phyloP scores from a whole-genome alignment of 1,284 basidiomycete genomes.

The Cryptococcus wingfieldii region DNA sequence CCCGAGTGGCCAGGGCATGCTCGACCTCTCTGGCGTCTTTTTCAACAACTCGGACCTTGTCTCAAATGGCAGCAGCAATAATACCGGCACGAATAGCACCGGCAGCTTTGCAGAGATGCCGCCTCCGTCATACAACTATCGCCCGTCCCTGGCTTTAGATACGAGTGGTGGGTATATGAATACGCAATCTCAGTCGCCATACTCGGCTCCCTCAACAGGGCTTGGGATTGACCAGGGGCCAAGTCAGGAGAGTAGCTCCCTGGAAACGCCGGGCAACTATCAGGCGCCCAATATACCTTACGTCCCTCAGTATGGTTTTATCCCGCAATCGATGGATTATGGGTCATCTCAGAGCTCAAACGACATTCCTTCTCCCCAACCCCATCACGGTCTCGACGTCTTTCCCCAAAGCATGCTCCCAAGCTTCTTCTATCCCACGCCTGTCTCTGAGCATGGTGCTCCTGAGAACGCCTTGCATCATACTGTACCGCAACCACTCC shows the following conservation, averaged over 20 bases:
- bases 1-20: conserved; percentile 8
- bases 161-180: conserved; percentile 9
- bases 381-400: too few relatives aligned
- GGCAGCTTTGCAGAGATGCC: not conserved
- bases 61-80: not conserved
- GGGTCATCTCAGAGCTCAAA: too few relatives aligned
- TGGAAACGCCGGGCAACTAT: not conserved
- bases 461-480: too few relatives aligned
- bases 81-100: not conserved
- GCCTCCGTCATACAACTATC: conserved; percentile 7
- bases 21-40: conserved; percentile 11
- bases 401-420: too few relatives aligned
- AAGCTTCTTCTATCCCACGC: too few relatives aligned
- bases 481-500: not conserved
- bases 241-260: conserved; percentile 10
- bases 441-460: too few relatives aligned
- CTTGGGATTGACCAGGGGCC: conserved; percentile 11
- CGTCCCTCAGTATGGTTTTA: too few relatives aligned
- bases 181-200: conserved; percentile 15
- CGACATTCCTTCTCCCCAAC: too few relatives aligned
- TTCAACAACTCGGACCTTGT: not conserved
- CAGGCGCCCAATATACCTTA: too few relatives aligned
- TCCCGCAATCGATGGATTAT: too few relatives aligned
- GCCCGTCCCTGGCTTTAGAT: conserved; percentile 25
- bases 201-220: conserved; percentile 17